A percentile compares a stretch with the other conserved stretches of the same genome.
These are phyloP conservation scores for Fremontodendron californicum DNA, from an alignment of 345 rosid species.

Conservation along the genomic window DNA sequence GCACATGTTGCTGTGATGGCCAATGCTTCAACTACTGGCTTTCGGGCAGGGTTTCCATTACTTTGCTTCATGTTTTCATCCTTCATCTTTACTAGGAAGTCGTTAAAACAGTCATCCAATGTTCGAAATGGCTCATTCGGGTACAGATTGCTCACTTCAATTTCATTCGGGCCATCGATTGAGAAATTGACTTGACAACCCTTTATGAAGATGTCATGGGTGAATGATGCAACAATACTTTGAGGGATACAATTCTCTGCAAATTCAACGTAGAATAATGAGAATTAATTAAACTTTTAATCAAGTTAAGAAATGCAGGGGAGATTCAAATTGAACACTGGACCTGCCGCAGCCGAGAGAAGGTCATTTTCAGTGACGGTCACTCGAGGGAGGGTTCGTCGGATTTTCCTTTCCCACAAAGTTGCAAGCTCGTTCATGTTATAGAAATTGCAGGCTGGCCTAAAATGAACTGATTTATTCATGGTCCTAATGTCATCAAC, in stretches of 20 bases:
- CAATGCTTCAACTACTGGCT: constrained; percentile 26
- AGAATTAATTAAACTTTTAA: not conserved
- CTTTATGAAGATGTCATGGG: constrained; percentile 68
- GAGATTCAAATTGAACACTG: not conserved
- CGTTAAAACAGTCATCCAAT: constrained; percentile 52
- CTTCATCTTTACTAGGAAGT: constrained; percentile 30
- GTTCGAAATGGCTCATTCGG: constrained; percentile 44
- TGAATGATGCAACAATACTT: constrained; percentile 65
- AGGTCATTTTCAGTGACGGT: constrained; percentile 49
- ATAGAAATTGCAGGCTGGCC: constrained; percentile 47
- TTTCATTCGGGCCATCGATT: constrained; percentile 33
- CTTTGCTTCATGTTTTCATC: constrained; percentile 11
- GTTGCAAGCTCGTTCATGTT: constrained; percentile 67
- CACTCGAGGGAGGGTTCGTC: constrained; percentile 48
- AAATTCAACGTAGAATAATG: not conserved
- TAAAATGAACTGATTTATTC: constrained; percentile 57
- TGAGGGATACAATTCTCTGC: constrained; percentile 57
- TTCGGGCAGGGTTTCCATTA: constrained; percentile 14
- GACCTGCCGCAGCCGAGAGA: constrained; percentile 55
- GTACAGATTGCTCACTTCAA: constrained; percentile 43
- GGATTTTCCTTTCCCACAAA: constrained; percentile 64
- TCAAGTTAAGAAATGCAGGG: not conserved
- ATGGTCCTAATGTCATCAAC: constrained; percentile 52
- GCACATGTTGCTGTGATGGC: constrained; percentile 31
- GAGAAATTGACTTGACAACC: constrained; percentile 58